These are phyloP conservation scores for Lecanosticta acicola DNA, from an alignment of 2,329 filamentous ascomycete species.

Conservation along the genomic window DNA sequence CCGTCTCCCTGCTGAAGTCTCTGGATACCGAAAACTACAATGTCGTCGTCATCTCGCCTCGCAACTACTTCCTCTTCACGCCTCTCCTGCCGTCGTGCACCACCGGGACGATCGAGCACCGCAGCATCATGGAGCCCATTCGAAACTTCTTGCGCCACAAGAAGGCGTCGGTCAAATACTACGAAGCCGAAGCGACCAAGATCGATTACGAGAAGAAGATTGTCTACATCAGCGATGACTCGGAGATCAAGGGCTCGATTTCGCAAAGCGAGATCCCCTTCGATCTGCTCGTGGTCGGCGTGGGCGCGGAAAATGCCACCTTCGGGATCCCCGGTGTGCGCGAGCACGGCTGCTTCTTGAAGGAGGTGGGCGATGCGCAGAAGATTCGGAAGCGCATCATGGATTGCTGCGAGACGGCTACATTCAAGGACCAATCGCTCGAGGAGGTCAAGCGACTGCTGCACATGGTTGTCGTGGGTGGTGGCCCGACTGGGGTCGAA, in stretches of 20 bases:
- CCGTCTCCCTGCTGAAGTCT: constrained; percentile 94
- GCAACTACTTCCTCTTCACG: constrained; percentile 99
- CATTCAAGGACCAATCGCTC: constrained; percentile 88
- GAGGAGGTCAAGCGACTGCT: constrained; percentile 90
- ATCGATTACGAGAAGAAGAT: constrained; percentile 89
- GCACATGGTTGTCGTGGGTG: constrained; percentile 86
- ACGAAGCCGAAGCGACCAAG: constrained; percentile 94
- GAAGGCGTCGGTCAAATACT: constrained; percentile 88
- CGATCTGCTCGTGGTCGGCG: constrained; percentile 96
- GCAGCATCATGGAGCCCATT: constrained; percentile 99
- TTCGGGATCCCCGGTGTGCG: constrained; percentile 93
- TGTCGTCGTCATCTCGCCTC: constrained; percentile 86
- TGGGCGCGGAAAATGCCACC: constrained; percentile 96
- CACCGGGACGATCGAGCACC: constrained; percentile 94
- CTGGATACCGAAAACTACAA: constrained; percentile 99
- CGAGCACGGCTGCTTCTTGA: constrained; percentile 95
- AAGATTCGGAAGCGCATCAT: constrained; percentile 97
- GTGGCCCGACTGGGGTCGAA: constrained; percentile 94
- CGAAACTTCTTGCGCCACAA: constrained; percentile 94
- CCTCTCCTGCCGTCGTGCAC: constrained; percentile 95
- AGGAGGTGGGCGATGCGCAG: constrained; percentile 96
- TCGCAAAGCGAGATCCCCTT: constrained; percentile 86
- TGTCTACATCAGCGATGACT: constrained; percentile 84
- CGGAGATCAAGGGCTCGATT: constrained; percentile 79
- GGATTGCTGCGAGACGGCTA: constrained; percentile 98